Percentiles rank a stretch among this genome's conserved stretches.
Evolutionary conservation across 768 basidiomycete species (phyloP).

Genomic region (Daedaleopsis sinensis): DNA sequence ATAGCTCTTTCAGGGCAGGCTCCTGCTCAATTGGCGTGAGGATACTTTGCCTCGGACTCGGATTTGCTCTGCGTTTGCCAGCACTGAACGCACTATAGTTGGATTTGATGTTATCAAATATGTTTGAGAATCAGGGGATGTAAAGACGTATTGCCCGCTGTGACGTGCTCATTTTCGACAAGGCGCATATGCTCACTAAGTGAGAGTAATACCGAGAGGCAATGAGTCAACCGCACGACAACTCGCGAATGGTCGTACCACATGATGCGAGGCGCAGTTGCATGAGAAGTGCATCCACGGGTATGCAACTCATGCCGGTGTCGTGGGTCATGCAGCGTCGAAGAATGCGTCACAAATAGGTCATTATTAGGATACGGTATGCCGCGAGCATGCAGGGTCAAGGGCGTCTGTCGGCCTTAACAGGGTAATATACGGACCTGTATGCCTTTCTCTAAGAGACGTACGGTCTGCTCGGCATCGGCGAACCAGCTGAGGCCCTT

Average conservation of each 20-base stretch:
- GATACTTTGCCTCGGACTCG: background rate
- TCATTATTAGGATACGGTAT: conserved; percentile 1
- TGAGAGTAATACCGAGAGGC: background rate
- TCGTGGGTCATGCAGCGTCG: background rate
- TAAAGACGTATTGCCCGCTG: too few relatives aligned
- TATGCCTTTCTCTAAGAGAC: conserved; percentile 58
- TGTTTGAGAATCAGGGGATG: too few relatives aligned
- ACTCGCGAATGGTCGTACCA: background rate
- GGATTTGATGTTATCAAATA: too few relatives aligned
- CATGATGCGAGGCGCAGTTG: conserved; percentile 1
- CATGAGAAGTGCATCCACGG: conserved; percentile 15
- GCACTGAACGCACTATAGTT: too few relatives aligned
- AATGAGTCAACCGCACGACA: background rate
- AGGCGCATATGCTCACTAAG: background rate
- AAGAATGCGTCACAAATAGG: background rate
- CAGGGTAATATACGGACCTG: conserved; percentile 55
- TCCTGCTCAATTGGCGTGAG: background rate
- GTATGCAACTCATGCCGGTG: background rate
- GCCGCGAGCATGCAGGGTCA: background rate
- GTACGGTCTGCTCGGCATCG: conserved; percentile 60
- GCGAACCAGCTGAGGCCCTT: conserved; percentile 81
- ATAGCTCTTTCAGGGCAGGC: conserved; percentile 2
- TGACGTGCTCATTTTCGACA: too few relatives aligned
- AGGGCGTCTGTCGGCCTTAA: conserved; percentile 23
- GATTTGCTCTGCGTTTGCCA: too few relatives aligned